Evolutionary conservation across 306 rosid species (phyloP).

Genomic region (Cicer arietinum): DNA sequence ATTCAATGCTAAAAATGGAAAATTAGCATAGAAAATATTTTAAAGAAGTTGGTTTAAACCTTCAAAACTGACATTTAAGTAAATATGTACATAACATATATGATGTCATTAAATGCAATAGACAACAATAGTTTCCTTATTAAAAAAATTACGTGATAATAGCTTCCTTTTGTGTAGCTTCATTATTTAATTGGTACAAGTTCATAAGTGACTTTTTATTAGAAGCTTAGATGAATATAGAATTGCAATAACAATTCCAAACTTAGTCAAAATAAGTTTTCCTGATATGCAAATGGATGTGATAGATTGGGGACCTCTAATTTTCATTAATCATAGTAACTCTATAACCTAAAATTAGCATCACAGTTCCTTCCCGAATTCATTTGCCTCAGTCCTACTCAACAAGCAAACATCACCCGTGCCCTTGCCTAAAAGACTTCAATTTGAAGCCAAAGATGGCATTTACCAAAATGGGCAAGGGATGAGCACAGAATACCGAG

Average conservation of each 20-base stretch:
- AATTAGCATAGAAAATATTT: slow-evolving; percentile 4
- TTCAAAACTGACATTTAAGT: slow-evolving; percentile 26
- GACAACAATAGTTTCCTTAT: slow-evolving; percentile 26
- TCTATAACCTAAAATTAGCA: slow-evolving; percentile 26
- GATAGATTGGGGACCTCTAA: not conserved
- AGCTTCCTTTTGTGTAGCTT: slow-evolving; percentile 29
- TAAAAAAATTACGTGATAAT: not conserved
- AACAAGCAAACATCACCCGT: slow-evolving; percentile 3
- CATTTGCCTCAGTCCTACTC: slow-evolving; percentile 8
- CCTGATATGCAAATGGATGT: not conserved
- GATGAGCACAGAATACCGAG: slow-evolving; percentile 12
- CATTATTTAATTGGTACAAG: not conserved
- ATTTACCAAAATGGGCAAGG: not conserved
- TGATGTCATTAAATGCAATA: slow-evolving; percentile 14
- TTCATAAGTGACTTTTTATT: slow-evolving; percentile 7
- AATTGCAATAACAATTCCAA: slow-evolving; percentile 4
- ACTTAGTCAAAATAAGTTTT: slow-evolving; percentile 2
- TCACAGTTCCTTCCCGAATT: slow-evolving; percentile 30
- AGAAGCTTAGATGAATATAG: slow-evolving; percentile 23
- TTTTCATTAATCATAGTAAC: not conserved
- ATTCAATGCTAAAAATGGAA: slow-evolving; percentile 29
- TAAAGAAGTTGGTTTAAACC: slow-evolving; percentile 12
- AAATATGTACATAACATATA: slow-evolving; percentile 16
- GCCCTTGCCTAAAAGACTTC: slow-evolving; percentile 19
- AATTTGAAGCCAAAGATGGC: slow-evolving; percentile 36